Percentiles rank a stretch among this genome's conserved stretches.
Evolutionary conservation across 495 filamentous ascomycete genomes (phyloP).

Genomic region (Hyaloscypha finlandica): DNA sequence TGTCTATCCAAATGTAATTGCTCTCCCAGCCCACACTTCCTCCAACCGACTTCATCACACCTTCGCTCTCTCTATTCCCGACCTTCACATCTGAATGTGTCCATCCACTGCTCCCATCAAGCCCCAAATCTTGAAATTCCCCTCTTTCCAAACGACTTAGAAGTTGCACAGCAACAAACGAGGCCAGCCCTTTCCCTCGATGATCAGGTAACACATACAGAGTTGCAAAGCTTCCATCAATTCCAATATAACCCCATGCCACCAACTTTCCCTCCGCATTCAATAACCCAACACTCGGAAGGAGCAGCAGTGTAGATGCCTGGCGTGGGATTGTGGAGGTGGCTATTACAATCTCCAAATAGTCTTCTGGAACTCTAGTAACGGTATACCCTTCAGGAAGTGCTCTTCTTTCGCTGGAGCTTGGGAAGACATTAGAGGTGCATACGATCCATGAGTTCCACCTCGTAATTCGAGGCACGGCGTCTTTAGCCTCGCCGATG

Average conservation of each 20-base stretch:
- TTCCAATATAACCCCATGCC: constrained; percentile 42
- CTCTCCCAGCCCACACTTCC: constrained; percentile 40
- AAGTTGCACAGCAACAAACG: constrained; percentile 40
- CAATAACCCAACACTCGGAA: constrained; percentile 27
- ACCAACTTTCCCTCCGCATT: constrained; percentile 24
- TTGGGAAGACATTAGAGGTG: constrained; percentile 3
- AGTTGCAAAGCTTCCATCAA: constrained; percentile 49
- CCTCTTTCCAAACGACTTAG: constrained; percentile 19
- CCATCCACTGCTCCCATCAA: constrained; percentile 37
- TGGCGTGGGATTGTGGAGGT: constrained; percentile 28
- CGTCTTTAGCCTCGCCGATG: constrained; percentile 16
- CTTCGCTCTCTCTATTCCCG: constrained; percentile 48
- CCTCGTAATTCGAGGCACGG: constrained; percentile 9
- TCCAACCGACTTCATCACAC: constrained; percentile 54
- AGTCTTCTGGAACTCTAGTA: constrained; percentile 23
- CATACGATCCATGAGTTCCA: constrained; percentile 29
- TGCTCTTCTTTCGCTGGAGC: neutral
- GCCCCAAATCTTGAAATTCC: constrained; percentile 27
- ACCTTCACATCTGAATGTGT: constrained; percentile 49
- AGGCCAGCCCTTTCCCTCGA: constrained; percentile 47
- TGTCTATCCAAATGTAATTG: constrained; percentile 47
- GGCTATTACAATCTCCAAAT: constrained; percentile 29
- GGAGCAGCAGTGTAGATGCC: constrained; percentile 19
- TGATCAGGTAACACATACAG: constrained; percentile 52
- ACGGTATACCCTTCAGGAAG: constrained; percentile 24